Conservation (phyloP, 495 filamentous ascomycete genomes). For the Neurospora sp. region DNA sequence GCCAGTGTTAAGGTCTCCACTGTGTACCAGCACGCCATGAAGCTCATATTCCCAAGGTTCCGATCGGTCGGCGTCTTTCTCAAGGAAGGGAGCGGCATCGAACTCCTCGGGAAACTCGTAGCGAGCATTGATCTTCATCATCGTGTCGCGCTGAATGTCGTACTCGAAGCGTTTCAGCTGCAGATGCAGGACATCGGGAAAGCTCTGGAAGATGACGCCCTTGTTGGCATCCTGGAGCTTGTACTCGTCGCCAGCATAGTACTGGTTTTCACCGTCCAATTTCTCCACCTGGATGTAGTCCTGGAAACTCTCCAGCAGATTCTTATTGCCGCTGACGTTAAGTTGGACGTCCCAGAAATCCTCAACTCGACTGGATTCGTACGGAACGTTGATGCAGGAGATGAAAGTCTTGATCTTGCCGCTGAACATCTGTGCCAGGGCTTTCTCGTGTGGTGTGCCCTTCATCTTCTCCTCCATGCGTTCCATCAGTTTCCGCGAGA, state of each 20-base stretch:
- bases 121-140: slow-evolving; percentile 99
- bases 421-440: slow-evolving; percentile 79
- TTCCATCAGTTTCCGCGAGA: slow-evolving; percentile 95
- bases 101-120: slow-evolving; percentile 95
- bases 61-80: slow-evolving; percentile 74
- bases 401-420: slow-evolving; percentile 98
- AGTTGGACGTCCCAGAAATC: slow-evolving; percentile 99
- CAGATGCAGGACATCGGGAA: slow-evolving; percentile 88
- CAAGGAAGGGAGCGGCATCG: slow-evolving; percentile 81
- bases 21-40: slow-evolving; percentile 93
- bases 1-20: slow-evolving; percentile 92
- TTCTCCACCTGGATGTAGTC: slow-evolving; percentile 96
- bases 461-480: slow-evolving; percentile 96
- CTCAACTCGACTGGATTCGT: slow-evolving; percentile 87
- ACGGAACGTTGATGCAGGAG: slow-evolving; percentile 95
- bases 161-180: slow-evolving; percentile 98
- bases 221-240: slow-evolving; percentile 95
- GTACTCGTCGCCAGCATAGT: slow-evolving; percentile 78
- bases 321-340: slow-evolving; percentile 89
- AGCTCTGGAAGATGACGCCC: slow-evolving; percentile 92
- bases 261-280: slow-evolving; percentile 96
- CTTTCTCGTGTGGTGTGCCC: slow-evolving; percentile 88
- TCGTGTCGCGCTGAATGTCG: slow-evolving; percentile 85
- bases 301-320: slow-evolving; percentile 85
- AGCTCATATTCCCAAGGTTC: slow-evolving; percentile 87